These are phyloP conservation scores for Geotrichum carabidarum DNA, from an alignment of 1,139 yeast genomes.

Conservation along the genomic window DNA sequence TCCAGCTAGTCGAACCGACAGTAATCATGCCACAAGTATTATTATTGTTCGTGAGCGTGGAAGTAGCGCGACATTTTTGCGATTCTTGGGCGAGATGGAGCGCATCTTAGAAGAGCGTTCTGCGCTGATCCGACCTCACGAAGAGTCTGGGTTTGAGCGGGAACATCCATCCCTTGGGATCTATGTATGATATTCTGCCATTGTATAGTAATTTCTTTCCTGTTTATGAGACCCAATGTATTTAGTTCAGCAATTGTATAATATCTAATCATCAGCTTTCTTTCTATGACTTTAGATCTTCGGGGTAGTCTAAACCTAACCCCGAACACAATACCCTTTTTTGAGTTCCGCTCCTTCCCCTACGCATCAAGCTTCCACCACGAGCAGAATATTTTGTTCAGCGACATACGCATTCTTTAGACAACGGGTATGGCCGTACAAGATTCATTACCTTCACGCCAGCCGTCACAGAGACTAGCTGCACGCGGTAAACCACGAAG, in stretches of 20 bases:
- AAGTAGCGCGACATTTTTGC: slow-evolving; percentile 31
- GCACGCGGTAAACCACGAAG: background rate
- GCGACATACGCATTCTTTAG: no score
- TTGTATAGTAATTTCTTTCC: no score
- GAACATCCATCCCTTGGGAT: slow-evolving; percentile 4
- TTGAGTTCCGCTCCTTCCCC: no score
- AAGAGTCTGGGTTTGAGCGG: slow-evolving; percentile 1
- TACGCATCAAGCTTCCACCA: no score
- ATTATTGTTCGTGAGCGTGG: slow-evolving; percentile 33
- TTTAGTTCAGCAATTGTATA: background rate
- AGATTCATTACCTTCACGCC: slow-evolving; percentile 1
- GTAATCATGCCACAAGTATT: slow-evolving; percentile 27
- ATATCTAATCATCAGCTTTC: no score
- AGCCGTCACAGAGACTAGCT: slow-evolving; percentile 4
- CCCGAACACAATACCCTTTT: no score
- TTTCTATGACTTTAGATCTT: no score
- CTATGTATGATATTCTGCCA: background rate
- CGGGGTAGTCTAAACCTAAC: no score
- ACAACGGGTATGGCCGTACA: background rate
- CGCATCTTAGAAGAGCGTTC: slow-evolving; percentile 22
- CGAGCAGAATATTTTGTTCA: no score
- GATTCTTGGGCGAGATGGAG: slow-evolving; percentile 36
- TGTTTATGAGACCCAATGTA: background rate
- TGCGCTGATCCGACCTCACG: slow-evolving; percentile 1
- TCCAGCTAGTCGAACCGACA: background rate